A percentile compares a stretch with the other conserved stretches of the same genome.
These are phyloP conservation scores for Jackrogersella multiformis DNA, from an alignment of 495 filamentous ascomycete species.

Conservation along the genomic window DNA sequence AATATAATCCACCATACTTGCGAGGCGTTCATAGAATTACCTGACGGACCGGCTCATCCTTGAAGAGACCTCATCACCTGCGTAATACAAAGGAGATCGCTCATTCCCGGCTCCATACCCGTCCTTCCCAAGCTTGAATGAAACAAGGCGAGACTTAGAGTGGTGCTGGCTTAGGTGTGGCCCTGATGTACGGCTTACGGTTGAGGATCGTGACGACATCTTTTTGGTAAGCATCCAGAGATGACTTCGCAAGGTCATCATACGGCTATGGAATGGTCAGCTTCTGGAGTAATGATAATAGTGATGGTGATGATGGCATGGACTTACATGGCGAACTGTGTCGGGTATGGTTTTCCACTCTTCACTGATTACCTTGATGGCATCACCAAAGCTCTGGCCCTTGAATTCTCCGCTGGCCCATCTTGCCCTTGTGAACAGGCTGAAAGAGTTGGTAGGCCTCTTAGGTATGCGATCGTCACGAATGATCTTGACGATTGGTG, in stretches of 20 bases:
- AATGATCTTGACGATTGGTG: constrained; percentile 46
- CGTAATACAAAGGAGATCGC: neutral
- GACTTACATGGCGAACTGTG: constrained; percentile 61
- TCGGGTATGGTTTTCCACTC: constrained; percentile 65
- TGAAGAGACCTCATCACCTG: neutral
- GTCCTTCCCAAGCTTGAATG: neutral
- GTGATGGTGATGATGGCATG: neutral
- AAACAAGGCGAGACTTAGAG: neutral
- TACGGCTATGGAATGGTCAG: constrained; percentile 44
- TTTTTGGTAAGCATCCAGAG: constrained; percentile 33
- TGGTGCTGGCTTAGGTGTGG: neutral
- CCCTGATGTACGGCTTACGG: neutral
- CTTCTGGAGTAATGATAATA: neutral
- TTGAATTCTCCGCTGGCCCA: constrained; percentile 58
- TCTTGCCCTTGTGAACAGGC: constrained; percentile 60
- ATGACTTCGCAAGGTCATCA: constrained; percentile 29
- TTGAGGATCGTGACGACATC: constrained; percentile 22
- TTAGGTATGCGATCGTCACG: constrained; percentile 70
- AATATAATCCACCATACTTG: constrained; percentile 8
- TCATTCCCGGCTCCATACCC: neutral
- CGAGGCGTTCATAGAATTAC: constrained; percentile 6
- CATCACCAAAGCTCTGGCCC: constrained; percentile 44
- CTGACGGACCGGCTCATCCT: constrained; percentile 6
- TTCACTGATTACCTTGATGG: constrained; percentile 41
- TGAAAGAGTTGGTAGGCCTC: constrained; percentile 49